A percentile compares a stretch with the other conserved stretches of the same genome.
These are phyloP conservation scores for Perilla frutescens DNA, from an alignment of 257 asterid species.

Conservation along the genomic window DNA sequence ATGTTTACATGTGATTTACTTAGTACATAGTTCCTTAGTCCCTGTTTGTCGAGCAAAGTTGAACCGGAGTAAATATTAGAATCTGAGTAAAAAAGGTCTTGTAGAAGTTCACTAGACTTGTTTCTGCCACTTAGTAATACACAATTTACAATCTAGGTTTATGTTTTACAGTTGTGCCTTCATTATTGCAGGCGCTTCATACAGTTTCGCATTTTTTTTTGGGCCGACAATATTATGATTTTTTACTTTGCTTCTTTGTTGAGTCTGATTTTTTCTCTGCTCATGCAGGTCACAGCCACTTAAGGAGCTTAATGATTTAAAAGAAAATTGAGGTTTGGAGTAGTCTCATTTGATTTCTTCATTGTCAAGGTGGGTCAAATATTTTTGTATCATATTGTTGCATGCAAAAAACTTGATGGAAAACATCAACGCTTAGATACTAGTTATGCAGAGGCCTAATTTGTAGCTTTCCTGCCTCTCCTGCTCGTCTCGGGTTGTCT, in stretches of 20 bases:
- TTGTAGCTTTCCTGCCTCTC: neutral
- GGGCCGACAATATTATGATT: neutral
- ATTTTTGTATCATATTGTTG: conserved; percentile 41
- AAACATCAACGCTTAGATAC: conserved; percentile 12
- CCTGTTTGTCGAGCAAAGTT: neutral
- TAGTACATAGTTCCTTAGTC: neutral
- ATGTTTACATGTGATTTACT: neutral
- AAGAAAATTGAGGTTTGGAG: conserved; percentile 47
- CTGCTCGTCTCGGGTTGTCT: too few relatives aligned
- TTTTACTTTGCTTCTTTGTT: neutral
- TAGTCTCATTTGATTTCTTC: conserved; percentile 23
- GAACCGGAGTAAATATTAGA: neutral
- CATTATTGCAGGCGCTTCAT: neutral
- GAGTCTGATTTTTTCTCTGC: conserved; percentile 23
- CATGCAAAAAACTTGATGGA: conserved; percentile 23
- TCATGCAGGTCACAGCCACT: conserved; percentile 63
- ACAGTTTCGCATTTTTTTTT: neutral
- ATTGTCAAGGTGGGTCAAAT: conserved; percentile 20
- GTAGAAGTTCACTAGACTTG: neutral
- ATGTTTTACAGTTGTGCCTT: neutral
- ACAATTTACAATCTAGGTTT: neutral
- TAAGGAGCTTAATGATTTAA: conserved; percentile 47
- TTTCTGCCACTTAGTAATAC: neutral
- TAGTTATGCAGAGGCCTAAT: conserved; percentile 2
- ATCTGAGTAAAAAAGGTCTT: neutral